These are phyloP conservation scores for Saposhnikovia divaricata DNA, from an alignment of 129 eudicot genomes.

Conservation along the genomic window DNA sequence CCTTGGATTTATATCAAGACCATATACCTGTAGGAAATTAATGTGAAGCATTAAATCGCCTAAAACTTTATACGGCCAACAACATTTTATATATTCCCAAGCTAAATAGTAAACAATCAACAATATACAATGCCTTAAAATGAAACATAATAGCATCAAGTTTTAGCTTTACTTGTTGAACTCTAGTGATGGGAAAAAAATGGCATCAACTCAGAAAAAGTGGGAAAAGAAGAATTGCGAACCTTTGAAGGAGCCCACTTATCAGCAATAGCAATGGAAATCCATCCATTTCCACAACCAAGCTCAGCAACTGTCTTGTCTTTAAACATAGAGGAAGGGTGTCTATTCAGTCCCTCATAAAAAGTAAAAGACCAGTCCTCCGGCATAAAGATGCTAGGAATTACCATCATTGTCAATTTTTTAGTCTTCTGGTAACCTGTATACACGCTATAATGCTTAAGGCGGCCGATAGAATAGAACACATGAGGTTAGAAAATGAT, in stretches of 20 bases:
- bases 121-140: neutral
- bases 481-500: neutral
- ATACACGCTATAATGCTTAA: neutral
- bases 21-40: conserved; percentile 61
- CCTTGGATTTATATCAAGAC: conserved; percentile 97
- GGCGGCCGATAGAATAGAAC: neutral
- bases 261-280: conserved; percentile 95
- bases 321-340: conserved; percentile 82
- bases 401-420: conserved; percentile 88
- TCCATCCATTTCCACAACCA: conserved; percentile 99
- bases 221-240: conserved; percentile 1
- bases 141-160: neutral
- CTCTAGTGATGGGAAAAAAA: neutral
- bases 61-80: neutral
- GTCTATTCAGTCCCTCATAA: conserved; percentile 86
- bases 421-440: conserved; percentile 62
- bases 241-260: conserved; percentile 87
- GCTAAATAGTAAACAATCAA: neutral
- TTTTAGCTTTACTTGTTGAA: neutral
- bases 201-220: conserved; percentile 1
- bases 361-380: conserved; percentile 98
- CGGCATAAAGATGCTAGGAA: conserved; percentile 94
- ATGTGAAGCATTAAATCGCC: neutral
- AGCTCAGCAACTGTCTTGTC: conserved; percentile 89
- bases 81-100: neutral